Evolutionary conservation across 2,329 filamentous ascomycete genomes (phyloP).

Genomic region (Sordariomycetes sp.): DNA sequence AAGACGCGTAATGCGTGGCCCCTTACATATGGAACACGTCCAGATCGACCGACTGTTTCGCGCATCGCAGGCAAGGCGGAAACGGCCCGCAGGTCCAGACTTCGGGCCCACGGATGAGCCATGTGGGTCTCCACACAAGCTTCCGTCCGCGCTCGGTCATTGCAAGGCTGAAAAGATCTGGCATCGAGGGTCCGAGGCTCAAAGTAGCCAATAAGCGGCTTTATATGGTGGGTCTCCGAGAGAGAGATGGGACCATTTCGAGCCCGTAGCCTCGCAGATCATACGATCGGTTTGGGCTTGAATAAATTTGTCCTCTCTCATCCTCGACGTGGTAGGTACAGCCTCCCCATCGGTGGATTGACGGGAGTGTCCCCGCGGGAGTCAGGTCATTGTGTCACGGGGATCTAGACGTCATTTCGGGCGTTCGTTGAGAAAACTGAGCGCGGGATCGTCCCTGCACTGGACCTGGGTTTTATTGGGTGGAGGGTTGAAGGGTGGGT

Average conservation of each 20-base stretch:
- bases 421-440: background rate
- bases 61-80: too few relatives aligned
- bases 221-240: background rate
- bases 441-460: background rate
- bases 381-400: background rate
- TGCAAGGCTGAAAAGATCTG: background rate
- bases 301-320: background rate
- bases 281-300: slow-evolving; percentile 1
- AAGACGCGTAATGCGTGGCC: too few relatives aligned
- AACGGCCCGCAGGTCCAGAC: too few relatives aligned
- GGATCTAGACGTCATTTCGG: background rate
- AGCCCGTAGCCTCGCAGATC: slow-evolving; percentile 2
- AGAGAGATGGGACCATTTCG: slow-evolving; percentile 3
- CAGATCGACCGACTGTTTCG: too few relatives aligned
- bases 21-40: too few relatives aligned
- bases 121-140: too few relatives aligned
- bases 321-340: background rate
- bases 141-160: too few relatives aligned
- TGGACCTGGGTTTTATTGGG: background rate
- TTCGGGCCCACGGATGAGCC: too few relatives aligned
- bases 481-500: too few relatives aligned
- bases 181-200: background rate
- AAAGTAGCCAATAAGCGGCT: background rate
- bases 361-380: background rate
- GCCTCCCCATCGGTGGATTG: background rate